Evolutionary conservation across 108 stramenopile genomes (phyloP), one percentile per base, ranked within the genome.

Genomic region (Fistulifera pelliculosa): DNA sequence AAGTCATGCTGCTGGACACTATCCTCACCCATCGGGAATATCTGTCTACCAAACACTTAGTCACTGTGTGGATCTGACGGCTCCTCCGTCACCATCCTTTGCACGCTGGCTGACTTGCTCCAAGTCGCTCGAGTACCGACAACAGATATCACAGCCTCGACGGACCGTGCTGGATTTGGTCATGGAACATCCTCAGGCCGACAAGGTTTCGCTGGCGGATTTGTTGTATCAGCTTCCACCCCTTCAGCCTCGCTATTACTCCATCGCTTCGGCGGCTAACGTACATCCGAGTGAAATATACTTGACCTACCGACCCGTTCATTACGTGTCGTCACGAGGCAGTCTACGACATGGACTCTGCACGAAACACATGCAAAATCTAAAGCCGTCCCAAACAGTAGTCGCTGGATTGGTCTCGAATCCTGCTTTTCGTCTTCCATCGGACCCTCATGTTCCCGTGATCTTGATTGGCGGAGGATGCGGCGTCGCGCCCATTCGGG

Each of bases 401-500:
- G 47, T 61, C 59, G 47, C 66, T 49, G 50, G 68, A 57, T n/a
- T 48, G 56, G 15, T 71, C 62, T 40, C 48, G 23, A 81, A 85
- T 58, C 70, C 80, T 38, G 58, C 66, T n/a, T 87, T 87, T 58
- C 74, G 85, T 17, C 54, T 81, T n/a, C 85, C 81, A 25, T 49
- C 35, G 27, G 68, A 75, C 41, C 47, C 42, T n/a, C 21, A 61
- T 38, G 62, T 58, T 42, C 80, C 85, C 7, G 54, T 82, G 17
- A 40, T 82, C 23, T 48, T 87, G 42, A 80, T 87, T 68, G 85
- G 69, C 19, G 85, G 76, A 19, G 85, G 85, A 5, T 75, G 74
- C 41, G 85, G 85, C 11, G 66, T 87, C 15, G 76, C 85, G 13
- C 85, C 85, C 11, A 80, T 87, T 56, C 72, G 78, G 19, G 76